phyloP scores from a whole-genome alignment of 108 stramenopile species.

The Cyclostephanos tholiformis region DNA sequence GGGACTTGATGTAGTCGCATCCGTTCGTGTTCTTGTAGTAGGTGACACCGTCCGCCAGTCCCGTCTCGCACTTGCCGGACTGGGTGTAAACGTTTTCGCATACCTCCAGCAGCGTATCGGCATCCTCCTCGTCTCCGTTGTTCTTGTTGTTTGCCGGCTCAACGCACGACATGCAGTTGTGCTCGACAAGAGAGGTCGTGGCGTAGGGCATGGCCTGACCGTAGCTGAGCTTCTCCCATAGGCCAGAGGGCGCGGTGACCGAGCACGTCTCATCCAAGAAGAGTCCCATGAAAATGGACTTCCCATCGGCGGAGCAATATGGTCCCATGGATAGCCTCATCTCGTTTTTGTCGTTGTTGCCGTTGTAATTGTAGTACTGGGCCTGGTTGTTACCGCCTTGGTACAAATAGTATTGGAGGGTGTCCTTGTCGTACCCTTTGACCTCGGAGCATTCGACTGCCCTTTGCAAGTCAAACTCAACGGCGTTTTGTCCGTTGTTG shows the following conservation, averaged over 20 bases:
- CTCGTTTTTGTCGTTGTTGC: conserved; percentile 51
- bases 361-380: conserved; percentile 42
- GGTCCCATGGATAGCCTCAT: conserved; percentile 73
- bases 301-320: conserved; percentile 70
- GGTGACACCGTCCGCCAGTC: conserved; percentile 44
- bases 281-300: conserved; percentile 70
- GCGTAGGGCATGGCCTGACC: conserved; percentile 70
- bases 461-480: conserved; percentile 30
- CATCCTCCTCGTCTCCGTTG: conserved; percentile 43
- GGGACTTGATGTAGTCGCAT: conserved; percentile 66
- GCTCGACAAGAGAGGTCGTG: conserved; percentile 52
- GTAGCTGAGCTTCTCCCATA: conserved; percentile 62
- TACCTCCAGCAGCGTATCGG: conserved; percentile 57
- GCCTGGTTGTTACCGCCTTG: neutral
- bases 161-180: conserved; percentile 72
- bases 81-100: conserved; percentile 66
- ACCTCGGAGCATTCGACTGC: conserved; percentile 39
- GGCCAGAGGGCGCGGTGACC: conserved; percentile 47
- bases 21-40: conserved; percentile 64
- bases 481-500: conserved; percentile 23
- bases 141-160: conserved; percentile 48
- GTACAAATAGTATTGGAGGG: conserved; percentile 27
- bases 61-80: conserved; percentile 76
- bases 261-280: conserved; percentile 81
- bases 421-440: conserved; percentile 25